Base-by-base conservation (phyloP, 148 eudicot species). In the Euryodendron excelsum region DNA sequence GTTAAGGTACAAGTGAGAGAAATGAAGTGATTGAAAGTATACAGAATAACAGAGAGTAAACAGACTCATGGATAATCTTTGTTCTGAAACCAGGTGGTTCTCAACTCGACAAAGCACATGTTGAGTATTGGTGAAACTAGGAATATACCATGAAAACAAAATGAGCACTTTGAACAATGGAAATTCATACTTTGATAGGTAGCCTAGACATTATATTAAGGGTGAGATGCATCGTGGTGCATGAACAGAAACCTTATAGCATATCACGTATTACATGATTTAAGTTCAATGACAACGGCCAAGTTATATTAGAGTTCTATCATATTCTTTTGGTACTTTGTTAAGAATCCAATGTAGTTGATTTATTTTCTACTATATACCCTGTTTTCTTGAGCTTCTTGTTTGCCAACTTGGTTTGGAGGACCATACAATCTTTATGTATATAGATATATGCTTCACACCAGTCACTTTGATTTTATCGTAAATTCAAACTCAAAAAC, bases 401-500 rank as follows among this genome's bases (percentile, higher is more conserved):
- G 20, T 14, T 37, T 50, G n/a, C 63, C 13, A 73, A 31, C 30
- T 53, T 34, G 76, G 44, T 12, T 34, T 58, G 34, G 18, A 17
- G 21, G 34, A 39, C 28, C 1, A 8, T 31, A 60, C 15, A 27
- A 75, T 41, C 31, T 39, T 0, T 45, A 44, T 41, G n/a, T n/a
- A 34, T 56, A 4, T 48, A 75, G 21, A 39, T 18, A 73, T 15
- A 74, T 14, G 56, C 55, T 25, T 12, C 18, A 45, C 15, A 8
- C 12, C 17, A 45, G 10, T 47, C 36, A 31, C 28, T 37, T 27
- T n/a, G 17, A 20, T 39, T n/a, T 23, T 15, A 37, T 13, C 15
- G 72, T 41, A 39, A 30, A 64, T 31, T 39, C 66, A 67, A 63
- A 80, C 10, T 72, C 0, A 21, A 59, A 74, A 77, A 25, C 61